A percentile compares a stretch with the other conserved stretches of the same genome.
phyloP scores from a whole-genome alignment of 2,329 filamentous ascomycete species.

The Paecilomyces niveus region DNA sequence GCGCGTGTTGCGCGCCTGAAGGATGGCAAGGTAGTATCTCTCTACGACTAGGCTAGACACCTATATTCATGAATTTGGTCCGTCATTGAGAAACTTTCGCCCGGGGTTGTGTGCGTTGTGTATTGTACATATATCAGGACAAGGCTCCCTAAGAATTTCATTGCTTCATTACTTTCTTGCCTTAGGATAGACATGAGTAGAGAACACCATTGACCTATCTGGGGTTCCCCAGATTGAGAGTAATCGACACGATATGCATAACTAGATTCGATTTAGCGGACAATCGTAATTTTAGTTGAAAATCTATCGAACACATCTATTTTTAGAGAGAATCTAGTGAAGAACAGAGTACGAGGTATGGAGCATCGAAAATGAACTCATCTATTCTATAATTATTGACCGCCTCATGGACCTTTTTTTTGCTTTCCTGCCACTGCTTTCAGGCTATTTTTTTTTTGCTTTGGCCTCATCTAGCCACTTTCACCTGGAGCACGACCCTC shows the following conservation, averaged over 20 bases:
- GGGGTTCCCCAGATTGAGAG: neutral
- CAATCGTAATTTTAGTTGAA: neutral
- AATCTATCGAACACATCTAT: neutral
- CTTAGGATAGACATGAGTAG: neutral
- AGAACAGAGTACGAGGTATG: neutral
- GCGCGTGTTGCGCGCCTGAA: conserved; percentile 44
- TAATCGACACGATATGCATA: neutral
- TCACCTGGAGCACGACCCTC: conserved; percentile 35
- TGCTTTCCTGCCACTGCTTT: neutral
- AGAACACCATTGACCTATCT: neutral
- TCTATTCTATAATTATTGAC: neutral
- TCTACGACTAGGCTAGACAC: conserved; percentile 34
- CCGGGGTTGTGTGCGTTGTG: conserved; percentile 15
- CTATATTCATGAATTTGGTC: conserved; percentile 8
- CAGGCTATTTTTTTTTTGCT: neutral
- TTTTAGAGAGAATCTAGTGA: neutral
- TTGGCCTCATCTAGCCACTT: conserved; percentile 2
- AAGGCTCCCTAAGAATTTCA: conserved; percentile 12
- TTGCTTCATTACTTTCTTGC: conserved; percentile 14
- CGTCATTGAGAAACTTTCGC: conserved; percentile 7
- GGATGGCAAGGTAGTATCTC: conserved; percentile 35
- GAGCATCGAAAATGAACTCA: neutral
- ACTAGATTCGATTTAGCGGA: neutral
- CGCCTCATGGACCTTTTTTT: neutral
- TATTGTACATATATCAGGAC: conserved; percentile 19